Evolutionary conservation across 805 yeast genomes (phyloP).

Genomic region (Metschnikowia borealis): DNA sequence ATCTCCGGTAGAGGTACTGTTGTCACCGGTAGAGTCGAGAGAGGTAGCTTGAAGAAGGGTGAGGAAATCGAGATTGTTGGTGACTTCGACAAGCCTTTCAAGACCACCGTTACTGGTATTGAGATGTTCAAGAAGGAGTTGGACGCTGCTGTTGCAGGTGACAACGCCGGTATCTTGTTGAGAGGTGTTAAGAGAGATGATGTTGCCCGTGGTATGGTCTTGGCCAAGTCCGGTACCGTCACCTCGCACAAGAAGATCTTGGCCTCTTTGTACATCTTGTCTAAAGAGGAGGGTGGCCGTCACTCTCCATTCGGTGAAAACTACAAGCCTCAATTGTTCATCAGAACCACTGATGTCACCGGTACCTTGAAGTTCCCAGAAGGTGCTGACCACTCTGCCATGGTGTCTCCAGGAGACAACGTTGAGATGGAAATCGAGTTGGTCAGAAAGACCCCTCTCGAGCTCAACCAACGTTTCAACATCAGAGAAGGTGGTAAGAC

Average conservation of each 20-base stretch:
- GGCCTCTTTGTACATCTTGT: constrained; percentile 86
- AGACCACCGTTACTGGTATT: constrained; percentile 95
- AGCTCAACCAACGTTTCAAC: constrained; percentile 97
- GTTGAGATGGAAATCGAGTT: constrained; percentile 91
- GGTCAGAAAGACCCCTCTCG: constrained; percentile 88
- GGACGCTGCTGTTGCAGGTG: constrained; percentile 98
- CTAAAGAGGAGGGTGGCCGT: constrained; percentile 99
- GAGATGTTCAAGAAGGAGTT: constrained; percentile 99
- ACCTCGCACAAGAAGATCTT: constrained; percentile 91
- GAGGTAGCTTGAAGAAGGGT: constrained; percentile 96
- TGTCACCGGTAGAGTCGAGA: constrained; percentile 97
- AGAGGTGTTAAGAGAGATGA: constrained; percentile 99
- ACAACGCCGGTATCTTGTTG: constrained; percentile 94
- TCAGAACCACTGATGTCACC: constrained; percentile 95
- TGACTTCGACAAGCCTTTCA: constrained; percentile 76
- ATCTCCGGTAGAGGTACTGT: constrained; percentile 99
- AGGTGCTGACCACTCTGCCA: constrained; percentile 76
- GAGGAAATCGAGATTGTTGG: constrained; percentile 98
- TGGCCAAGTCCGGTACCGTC: constrained; percentile 88
- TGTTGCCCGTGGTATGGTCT: constrained; percentile 94
- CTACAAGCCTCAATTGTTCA: constrained; percentile 97
- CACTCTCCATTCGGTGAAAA: constrained; percentile 95
- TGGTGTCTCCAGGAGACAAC: constrained; percentile 98
- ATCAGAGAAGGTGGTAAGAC: constrained; percentile 99
- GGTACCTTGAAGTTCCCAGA: constrained; percentile 87